These are phyloP conservation scores for Pontederia crassipes DNA, from an alignment of 176 grass and related monocot genomes.

Conservation along the genomic window DNA sequence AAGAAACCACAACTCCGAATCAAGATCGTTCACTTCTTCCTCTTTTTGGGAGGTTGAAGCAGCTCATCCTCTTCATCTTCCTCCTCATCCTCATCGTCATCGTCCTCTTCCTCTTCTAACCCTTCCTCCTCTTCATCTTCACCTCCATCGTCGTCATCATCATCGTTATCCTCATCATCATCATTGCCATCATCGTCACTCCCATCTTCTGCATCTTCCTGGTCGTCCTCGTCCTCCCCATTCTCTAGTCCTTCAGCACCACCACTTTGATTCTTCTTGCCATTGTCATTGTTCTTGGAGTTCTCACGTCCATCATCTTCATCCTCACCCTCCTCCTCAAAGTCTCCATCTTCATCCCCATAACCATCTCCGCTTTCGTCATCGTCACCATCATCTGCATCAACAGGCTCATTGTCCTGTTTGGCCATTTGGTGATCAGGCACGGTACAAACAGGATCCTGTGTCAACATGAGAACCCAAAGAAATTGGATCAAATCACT, in stretches of 20 bases:
- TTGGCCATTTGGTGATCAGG: no score
- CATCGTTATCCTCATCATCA: neutral
- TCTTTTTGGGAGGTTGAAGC: conserved; percentile 72
- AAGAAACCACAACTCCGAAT: conserved; percentile 11
- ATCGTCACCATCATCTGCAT: conserved; percentile 43
- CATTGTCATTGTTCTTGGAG: conserved; percentile 22
- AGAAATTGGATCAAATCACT: no score
- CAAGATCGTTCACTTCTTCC: conserved; percentile 53
- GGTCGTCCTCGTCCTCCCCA: conserved; percentile 27
- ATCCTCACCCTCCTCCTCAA: conserved; percentile 49
- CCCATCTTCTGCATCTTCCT: conserved; percentile 5
- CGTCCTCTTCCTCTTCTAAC: conserved; percentile 26
- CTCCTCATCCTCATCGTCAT: conserved; percentile 27
- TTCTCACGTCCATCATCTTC: conserved; percentile 43
- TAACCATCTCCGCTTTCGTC: conserved; percentile 29
- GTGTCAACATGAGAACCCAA: no score
- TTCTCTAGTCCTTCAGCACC: conserved; percentile 40
- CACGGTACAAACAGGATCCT: no score
- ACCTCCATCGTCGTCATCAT: neutral
- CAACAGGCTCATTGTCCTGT: conserved; percentile 24
- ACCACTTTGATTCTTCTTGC: conserved; percentile 40
- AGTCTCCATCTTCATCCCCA: conserved; percentile 28
- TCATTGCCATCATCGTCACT: neutral
- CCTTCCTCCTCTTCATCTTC: conserved; percentile 20
- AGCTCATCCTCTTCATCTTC: conserved; percentile 48